These are phyloP conservation scores for Madurella fahalii DNA, from an alignment of 2,329 filamentous ascomycete species.

Conservation along the genomic window DNA sequence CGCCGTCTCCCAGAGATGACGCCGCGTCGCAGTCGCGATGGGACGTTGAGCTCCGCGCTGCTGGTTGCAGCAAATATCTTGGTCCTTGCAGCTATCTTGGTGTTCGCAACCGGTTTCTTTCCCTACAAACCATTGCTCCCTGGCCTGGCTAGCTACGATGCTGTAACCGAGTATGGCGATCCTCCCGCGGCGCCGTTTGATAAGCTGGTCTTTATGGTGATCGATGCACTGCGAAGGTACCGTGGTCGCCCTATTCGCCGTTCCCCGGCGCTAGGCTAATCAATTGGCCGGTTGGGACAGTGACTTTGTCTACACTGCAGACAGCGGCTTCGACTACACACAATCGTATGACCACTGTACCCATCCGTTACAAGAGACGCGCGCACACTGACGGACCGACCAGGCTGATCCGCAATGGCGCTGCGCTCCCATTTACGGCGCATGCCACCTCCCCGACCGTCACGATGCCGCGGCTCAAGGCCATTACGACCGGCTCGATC, in stretches of 20 bases:
- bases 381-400: constrained; percentile 5
- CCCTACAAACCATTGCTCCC: constrained; percentile 93
- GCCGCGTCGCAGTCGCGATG: constrained; percentile 26
- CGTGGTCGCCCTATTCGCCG: constrained; percentile 5
- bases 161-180: constrained; percentile 49
- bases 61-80: constrained; percentile 70
- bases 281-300: constrained; percentile 40
- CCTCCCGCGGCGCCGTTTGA: constrained; percentile 72
- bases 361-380: neutral
- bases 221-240: constrained; percentile 88
- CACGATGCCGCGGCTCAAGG: constrained; percentile 96
- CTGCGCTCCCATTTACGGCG: constrained; percentile 88
- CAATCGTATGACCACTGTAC: constrained; percentile 61
- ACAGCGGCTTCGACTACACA: constrained; percentile 80
- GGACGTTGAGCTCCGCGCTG: constrained; percentile 32
- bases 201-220: constrained; percentile 92
- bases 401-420: constrained; percentile 78
- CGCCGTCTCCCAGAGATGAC: constrained; percentile 23
- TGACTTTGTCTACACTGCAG: constrained; percentile 84
- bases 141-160: constrained; percentile 63
- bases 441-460: constrained; percentile 96
- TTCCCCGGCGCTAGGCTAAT: constrained; percentile 9
- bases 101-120: constrained; percentile 91
- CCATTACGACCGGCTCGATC: constrained; percentile 95
- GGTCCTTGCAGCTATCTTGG: constrained; percentile 66